Evolutionary conservation across 176 grass and related monocot species (phyloP).

Genomic region (Tuctoria greenei): DNA sequence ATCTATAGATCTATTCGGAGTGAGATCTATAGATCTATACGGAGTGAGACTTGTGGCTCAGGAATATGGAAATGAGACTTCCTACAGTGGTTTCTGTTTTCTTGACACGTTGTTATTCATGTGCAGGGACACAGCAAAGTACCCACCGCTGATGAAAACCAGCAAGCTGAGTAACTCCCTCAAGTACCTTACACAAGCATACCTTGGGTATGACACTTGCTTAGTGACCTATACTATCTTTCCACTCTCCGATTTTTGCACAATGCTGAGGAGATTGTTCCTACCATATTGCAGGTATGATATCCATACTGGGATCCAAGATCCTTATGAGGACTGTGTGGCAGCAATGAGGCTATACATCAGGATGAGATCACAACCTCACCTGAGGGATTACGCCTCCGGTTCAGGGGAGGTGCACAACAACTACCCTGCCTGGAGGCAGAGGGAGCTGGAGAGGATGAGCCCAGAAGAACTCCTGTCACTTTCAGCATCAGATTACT

Average conservation of each 20-base stretch:
- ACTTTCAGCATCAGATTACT: conserved; percentile 83
- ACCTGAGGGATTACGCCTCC: conserved; percentile 50
- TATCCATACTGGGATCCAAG: conserved; percentile 72
- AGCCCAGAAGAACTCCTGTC: conserved; percentile 67
- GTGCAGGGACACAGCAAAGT: conserved; percentile 69
- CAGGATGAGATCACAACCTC: conserved; percentile 68
- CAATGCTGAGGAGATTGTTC: conserved; percentile 18
- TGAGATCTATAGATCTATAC: too few species aligned
- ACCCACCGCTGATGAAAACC: conserved; percentile 92
- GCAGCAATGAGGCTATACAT: conserved; percentile 73
- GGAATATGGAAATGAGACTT: neutral
- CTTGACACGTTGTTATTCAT: conserved; percentile 1
- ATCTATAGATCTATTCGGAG: neutral
- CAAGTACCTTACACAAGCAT: conserved; percentile 82
- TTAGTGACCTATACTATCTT: neutral
- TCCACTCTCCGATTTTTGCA: neutral
- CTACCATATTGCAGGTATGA: conserved; percentile 57
- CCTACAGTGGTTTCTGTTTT: neutral
- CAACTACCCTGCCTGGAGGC: conserved; percentile 71
- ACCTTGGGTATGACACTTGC: conserved; percentile 69
- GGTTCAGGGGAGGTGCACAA: conserved; percentile 69
- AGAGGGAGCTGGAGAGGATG: conserved; percentile 90
- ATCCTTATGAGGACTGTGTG: conserved; percentile 72
- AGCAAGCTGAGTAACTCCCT: conserved; percentile 91
- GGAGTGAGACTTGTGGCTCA: too few species aligned